These are phyloP conservation scores for Linum lewisii DNA, from an alignment of 345 rosid genomes.

Conservation along the genomic window DNA sequence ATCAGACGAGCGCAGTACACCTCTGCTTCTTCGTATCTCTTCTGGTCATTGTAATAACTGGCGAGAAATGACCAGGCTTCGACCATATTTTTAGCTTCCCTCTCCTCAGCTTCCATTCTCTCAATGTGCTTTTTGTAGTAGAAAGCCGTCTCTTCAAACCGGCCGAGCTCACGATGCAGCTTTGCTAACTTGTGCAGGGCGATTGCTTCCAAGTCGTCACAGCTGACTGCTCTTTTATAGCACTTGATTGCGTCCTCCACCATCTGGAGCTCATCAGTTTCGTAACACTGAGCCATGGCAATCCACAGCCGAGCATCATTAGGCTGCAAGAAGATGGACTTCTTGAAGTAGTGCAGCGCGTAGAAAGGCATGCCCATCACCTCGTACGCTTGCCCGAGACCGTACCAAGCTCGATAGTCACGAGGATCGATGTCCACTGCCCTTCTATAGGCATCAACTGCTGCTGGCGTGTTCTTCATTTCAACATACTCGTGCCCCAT, in stretches of 20 bases:
- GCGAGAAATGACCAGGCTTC: slow-evolving; percentile 88
- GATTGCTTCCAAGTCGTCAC: slow-evolving; percentile 84
- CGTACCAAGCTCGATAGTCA: slow-evolving; percentile 97
- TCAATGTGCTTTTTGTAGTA: slow-evolving; percentile 83
- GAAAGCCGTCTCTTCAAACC: slow-evolving; percentile 75
- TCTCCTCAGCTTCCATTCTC: slow-evolving; percentile 92
- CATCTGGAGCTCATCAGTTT: slow-evolving; percentile 77
- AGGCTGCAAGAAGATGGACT: slow-evolving; percentile 83
- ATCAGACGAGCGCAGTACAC: slow-evolving; percentile 89
- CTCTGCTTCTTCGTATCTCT: slow-evolving; percentile 86
- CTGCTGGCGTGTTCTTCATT: slow-evolving; percentile 96
- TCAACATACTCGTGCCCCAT: slow-evolving; percentile 97
- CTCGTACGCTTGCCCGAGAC: slow-evolving; percentile 93
- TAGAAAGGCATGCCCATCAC: slow-evolving; percentile 91
- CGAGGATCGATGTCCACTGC: slow-evolving; percentile 87
- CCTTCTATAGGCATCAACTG: slow-evolving; percentile 86
- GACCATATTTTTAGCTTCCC: slow-evolving; percentile 84
- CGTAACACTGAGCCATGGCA: slow-evolving; percentile 95
- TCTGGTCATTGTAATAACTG: slow-evolving; percentile 48
- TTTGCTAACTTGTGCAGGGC: slow-evolving; percentile 80
- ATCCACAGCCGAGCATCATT: slow-evolving; percentile 92
- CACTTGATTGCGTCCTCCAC: slow-evolving; percentile 92
- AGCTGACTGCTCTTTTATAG: slow-evolving; percentile 71
- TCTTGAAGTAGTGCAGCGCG: slow-evolving; percentile 89
- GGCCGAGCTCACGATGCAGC: slow-evolving; percentile 60